Conservation (phyloP, 306 rosid species). For the Vachellia collinsii region DNA sequence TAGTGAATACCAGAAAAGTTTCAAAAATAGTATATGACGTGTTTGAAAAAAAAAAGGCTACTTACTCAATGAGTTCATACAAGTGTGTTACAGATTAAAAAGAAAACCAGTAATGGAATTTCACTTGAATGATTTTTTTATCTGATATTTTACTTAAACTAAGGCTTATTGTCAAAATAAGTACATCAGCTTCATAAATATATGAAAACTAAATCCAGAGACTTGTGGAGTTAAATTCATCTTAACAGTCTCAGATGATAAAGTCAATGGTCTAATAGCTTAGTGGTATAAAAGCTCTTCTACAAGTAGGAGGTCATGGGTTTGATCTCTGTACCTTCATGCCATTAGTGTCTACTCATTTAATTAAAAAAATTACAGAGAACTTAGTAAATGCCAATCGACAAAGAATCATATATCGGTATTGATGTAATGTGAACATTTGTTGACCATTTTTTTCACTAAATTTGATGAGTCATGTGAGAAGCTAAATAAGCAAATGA, state of each 20-base stretch:
- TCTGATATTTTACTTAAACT: not conserved
- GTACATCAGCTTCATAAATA: not conserved
- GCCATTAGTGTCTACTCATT: too few relatives aligned
- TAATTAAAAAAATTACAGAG: too few relatives aligned
- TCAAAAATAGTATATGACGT: too few relatives aligned
- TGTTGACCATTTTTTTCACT: conserved; percentile 50
- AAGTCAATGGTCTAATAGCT: too few relatives aligned
- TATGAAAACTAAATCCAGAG: not conserved
- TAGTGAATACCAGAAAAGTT: not conserved
- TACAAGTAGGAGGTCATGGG: too few relatives aligned
- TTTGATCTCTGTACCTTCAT: too few relatives aligned
- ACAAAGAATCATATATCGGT: too few relatives aligned
- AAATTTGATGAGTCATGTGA: conserved; percentile 38
- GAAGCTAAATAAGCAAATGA: not conserved
- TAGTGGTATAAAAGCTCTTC: too few relatives aligned
- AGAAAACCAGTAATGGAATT: not conserved
- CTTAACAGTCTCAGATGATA: too few relatives aligned
- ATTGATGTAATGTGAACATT: not conserved
- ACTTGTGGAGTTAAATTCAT: too few relatives aligned
- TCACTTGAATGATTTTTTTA: not conserved
- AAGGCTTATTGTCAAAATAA: not conserved
- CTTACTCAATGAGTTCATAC: conserved; percentile 18
- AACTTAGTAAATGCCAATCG: too few relatives aligned
- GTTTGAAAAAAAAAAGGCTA: not conserved
- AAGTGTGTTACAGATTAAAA: not conserved